These are phyloP conservation scores for Aspergillus clavatus DNA, from an alignment of 2,329 filamentous ascomycete genomes.

Conservation along the genomic window DNA sequence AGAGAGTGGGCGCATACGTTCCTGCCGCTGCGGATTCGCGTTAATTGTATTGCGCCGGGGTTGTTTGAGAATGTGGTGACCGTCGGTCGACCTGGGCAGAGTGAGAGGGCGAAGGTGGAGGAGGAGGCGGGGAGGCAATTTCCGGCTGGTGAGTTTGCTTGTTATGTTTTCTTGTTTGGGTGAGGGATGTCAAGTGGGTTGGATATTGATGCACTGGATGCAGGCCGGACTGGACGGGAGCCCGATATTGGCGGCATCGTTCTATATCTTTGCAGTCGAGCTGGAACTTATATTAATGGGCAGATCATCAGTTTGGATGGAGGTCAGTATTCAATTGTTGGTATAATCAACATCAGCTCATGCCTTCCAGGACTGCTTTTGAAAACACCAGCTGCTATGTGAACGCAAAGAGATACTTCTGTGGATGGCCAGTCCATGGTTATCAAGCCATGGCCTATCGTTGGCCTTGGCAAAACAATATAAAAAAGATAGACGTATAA, in stretches of 20 bases:
- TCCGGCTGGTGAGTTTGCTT: constrained; percentile 39
- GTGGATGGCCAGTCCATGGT: background rate
- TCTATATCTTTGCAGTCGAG: constrained; percentile 45
- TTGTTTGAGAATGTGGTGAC: constrained; percentile 58
- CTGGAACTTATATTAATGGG: constrained; percentile 48
- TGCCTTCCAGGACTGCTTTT: constrained; percentile 5
- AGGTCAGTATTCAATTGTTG: constrained; percentile 9
- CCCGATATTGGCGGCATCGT: constrained; percentile 56
- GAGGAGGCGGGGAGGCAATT: constrained; percentile 48
- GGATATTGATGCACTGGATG: background rate
- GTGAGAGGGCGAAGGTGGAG: constrained; percentile 53
- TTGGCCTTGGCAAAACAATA: background rate
- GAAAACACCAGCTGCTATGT: constrained; percentile 4
- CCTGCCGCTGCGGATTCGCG: constrained; percentile 51
- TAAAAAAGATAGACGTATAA: background rate
- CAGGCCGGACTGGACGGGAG: constrained; percentile 49
- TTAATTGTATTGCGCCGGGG: constrained; percentile 56
- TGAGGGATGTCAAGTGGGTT: background rate
- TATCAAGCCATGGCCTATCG: background rate
- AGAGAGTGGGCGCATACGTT: constrained; percentile 53
- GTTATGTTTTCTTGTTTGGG: background rate
- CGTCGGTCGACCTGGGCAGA: constrained; percentile 46
- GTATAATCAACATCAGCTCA: background rate
- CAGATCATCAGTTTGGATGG: constrained; percentile 36
- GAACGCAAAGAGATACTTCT: background rate